Base-by-base conservation (phyloP, 1,139 yeast genomes). In the Diutina rugosa region DNA sequence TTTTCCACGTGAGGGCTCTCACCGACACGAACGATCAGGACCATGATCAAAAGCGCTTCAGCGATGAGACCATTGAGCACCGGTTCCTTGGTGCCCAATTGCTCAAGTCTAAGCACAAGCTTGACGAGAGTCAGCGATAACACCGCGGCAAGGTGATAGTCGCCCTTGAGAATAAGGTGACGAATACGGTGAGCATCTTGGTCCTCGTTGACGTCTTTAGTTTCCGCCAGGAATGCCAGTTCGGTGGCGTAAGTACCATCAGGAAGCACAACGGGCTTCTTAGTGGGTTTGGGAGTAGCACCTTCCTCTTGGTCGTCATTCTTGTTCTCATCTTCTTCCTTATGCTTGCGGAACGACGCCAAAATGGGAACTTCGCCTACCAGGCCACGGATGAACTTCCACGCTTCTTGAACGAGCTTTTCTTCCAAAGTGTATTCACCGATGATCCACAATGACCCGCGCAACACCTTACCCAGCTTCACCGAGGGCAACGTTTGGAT, bases 201-300 rank as follows among this genome's bases (percentile, higher is more conserved):
- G 30, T 67, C 70, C 54, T 71, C 73, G 47, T 69, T 70, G 18
- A 70, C 72, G n/a, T 65, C 59, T 6, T 66, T 62, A 4, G 66
- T 65, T 55, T 75, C 77, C 14, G 80, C 73, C 5, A 88, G 82
- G 59, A 90, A 77, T 0, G 98, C 97, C 63, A 84, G 85, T 71
- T 95, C 99, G 41, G 97, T 87, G 38, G 99, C 99, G 72, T 95
- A 95, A 1, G 99, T 95, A 63, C 99, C 99, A 72, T 95, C 99
- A 26, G 99, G 97, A 61, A 93, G 79, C 57, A 95, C 86, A 60
- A 87, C 84, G 41, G 98, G 97, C 56, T 89, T 90, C 56, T 79
- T 74, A 59, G 72, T 72, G 44, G 63, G 57, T 51, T 62, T 58
- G 10, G 62, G 54, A 48, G 76, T 70, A 16, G 62, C 61, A 14